Base-by-base conservation (phyloP, 495 filamentous ascomycete genomes). In the Sabuloglossum arenarium region DNA sequence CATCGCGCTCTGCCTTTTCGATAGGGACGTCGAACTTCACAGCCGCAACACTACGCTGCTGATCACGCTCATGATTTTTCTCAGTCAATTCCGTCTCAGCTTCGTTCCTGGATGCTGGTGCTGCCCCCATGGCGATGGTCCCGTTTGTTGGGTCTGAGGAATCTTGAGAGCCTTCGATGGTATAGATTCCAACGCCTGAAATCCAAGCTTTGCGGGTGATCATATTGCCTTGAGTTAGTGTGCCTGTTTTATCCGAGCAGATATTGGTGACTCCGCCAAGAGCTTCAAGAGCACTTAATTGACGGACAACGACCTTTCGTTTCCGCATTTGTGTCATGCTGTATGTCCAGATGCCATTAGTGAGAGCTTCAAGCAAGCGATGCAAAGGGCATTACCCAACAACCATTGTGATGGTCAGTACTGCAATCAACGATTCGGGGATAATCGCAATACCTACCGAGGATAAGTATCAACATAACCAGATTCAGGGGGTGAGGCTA, bases 231-330 rank as follows among this genome's bases (percentile, higher is more conserved):
- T 84, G 79, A 0, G 86, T 91, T 19, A 91, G 70, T 0, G 86
- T 91, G 6, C 86, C 86, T 1, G 86, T 91, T 63, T 91, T 91
- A 66, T 91, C 86, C 8, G 85, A 88, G 66, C 86, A 91, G 61
- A 91, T 90, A 61, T 89, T 88, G 55, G 84, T 88, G 39, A 90
- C 82, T 39, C 85, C 85, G 10, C 85, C 86, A 11, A 91, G 78
- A 1, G 86, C 86, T 65, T 91, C 86, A 0, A 91, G 75, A 11
- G 86, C 84, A 55, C 81, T 82, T 21, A 89, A 71, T 60, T 86
- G 79, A 14, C 86, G 81, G 27, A 88, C 79, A 46, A 90, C 80
- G 10, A 90, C 86, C 56, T 86, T 84, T 3, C 79, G 73, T 61
- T 79, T 80, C 1, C 79, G 72, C 85, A 91, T 90, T 23, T 76